Evolutionary conservation across 1,284 basidiomycete species (phyloP), one percentile per base, ranked within the genome.

Genomic region (Leccinum laetum): DNA sequence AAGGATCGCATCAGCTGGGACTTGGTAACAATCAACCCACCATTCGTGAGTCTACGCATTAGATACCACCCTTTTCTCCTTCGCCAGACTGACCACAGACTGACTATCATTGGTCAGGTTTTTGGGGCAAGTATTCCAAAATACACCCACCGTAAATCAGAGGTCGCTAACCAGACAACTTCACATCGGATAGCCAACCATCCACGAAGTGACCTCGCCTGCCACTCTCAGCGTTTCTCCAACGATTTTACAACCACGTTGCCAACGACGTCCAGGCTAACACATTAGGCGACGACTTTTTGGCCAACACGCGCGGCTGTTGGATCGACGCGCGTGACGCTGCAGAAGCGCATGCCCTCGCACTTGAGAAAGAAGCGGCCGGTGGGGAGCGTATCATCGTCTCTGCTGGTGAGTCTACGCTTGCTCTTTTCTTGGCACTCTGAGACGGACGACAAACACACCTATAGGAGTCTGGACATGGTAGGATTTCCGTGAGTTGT

Each of bases 201-300:
- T 87, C 26, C 88, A 91, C 67, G 82, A 84, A 58, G 79, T 87
- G 35, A 69, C 77, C 16, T 70, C 74, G 29, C 74, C 82, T 16
- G 78, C 80, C 10, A 65, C 65, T 58, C 64, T 92, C 66, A 89
- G 89, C 78, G 84, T 83, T 11, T 88, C 86, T 5, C 57, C 70
- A 0, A 39, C 58, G 2, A n/a, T 64, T 78, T 71, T 79, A 78
- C 68, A 62, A 74, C 18, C 69, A 71, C 8, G 41, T 44, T n/a
- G 41, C 41, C 41, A 44, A 14, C 39, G 39, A 14, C 14, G 35
- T 41, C 39, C 4, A 41, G 14, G 41, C 41, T 8, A 41, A 41
- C 41, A 41, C 16, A 44, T 16, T 44, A 44, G 41, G 69, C 24
- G 70, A 74, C 18, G 76, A 76, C 26, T 73, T 78, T 13, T 72